Evolutionary conservation across 2,329 filamentous ascomycete species (phyloP), one percentile per base, ranked within the genome.

Genomic region (Aspergillus candidus): DNA sequence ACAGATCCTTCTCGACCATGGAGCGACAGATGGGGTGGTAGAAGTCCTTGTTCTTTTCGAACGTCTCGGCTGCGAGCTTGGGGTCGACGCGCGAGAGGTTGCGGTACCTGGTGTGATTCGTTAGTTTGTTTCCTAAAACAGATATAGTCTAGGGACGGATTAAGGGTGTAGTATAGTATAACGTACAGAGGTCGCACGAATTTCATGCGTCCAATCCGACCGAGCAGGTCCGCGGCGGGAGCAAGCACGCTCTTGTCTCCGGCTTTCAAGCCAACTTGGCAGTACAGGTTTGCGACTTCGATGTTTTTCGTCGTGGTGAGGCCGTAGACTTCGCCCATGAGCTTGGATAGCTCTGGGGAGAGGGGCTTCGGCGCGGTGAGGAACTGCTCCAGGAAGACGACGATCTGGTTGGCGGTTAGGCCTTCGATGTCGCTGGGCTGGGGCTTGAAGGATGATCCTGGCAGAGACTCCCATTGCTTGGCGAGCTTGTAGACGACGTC

Each of bases 11-110:
- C 70, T 88, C 86, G 3, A 94, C 82, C 81, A 94, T 86, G 6
- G 75, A 79, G 49, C 80, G 79, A 65, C 90, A 96, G 56, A 97
- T 96, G 2, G 93, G 93, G 62, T 97, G 91, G 63, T 97, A 98
- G 62, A 97, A 97, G 50, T 89, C 83, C 68, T 78, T 86, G 65
- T 95, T 84, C 76, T 84, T 85, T 69, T 86, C 79, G 68, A 95
- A 96, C 0, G 90, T 94, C 63, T 81, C 73, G 41, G 91, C 68
- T 0, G 93, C 91, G 58, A 94, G 68, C 18, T 81, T 72, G 37
- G 80, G 74, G 68, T 96, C 84, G 32, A 86, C 79, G 63, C 82
- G 81, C 59, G 84, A 83, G 54, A 98, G 71, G 39, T 80, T 77
- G 49, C 84, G 78, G 71, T 84, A 73, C 50, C 66, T 68, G 29